Conservation (phyloP, 2,329 filamentous ascomycete species). For the Drechslerella coelobrocha region DNA sequence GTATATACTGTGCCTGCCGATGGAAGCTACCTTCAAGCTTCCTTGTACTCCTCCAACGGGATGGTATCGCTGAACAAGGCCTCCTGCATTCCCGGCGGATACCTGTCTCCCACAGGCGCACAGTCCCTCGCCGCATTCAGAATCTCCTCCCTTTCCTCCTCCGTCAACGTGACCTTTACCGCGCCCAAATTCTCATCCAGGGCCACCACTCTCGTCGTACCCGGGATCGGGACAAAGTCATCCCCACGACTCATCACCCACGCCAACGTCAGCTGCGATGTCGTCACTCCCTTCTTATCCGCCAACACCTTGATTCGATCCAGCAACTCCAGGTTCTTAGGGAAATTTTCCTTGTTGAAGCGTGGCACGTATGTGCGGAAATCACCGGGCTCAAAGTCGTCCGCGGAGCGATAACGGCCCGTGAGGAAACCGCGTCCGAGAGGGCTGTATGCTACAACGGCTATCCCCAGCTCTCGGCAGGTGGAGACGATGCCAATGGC, state of each 20-base stretch:
- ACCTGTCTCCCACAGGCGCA: constrained; percentile 39
- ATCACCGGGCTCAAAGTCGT: constrained; percentile 58
- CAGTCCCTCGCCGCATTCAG: constrained; percentile 33
- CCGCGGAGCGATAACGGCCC: constrained; percentile 51
- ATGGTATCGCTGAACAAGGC: constrained; percentile 41
- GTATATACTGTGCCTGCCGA: not conserved
- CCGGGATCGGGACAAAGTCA: constrained; percentile 67
- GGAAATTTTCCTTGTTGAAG: constrained; percentile 64
- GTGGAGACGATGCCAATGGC: constrained; percentile 62
- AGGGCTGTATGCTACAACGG: constrained; percentile 67
- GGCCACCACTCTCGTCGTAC: constrained; percentile 62
- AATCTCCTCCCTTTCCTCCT: constrained; percentile 50
- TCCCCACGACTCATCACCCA: constrained; percentile 69
- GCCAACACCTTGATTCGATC: constrained; percentile 63
- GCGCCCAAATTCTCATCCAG: constrained; percentile 57
- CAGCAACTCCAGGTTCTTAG: constrained; percentile 65
- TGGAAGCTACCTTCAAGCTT: not conserved
- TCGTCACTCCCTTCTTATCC: constrained; percentile 64
- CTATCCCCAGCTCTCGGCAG: constrained; percentile 66
- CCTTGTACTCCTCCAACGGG: constrained; percentile 37
- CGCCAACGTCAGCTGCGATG: constrained; percentile 68
- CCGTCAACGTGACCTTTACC: constrained; percentile 24
- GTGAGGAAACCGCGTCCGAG: constrained; percentile 44
- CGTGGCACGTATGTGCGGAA: constrained; percentile 62
- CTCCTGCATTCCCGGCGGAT: constrained; percentile 26